Evolutionary conservation across 2,329 filamentous ascomycete species (phyloP).

Genomic region (Colletotrichum sp.): DNA sequence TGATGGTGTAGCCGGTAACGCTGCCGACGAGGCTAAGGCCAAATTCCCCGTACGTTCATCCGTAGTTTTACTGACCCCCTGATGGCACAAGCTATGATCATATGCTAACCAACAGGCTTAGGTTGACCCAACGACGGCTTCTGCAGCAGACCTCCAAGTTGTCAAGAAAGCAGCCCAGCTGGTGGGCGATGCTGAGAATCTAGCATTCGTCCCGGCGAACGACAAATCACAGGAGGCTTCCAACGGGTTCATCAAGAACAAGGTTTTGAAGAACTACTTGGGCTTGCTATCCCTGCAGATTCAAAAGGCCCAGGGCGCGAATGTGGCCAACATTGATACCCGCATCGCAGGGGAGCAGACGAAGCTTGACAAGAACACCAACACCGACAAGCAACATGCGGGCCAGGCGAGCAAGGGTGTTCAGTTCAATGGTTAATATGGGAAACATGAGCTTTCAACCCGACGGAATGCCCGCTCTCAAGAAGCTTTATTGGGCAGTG

Average conservation of each 20-base stretch:
- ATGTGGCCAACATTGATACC: slow-evolving; percentile 45
- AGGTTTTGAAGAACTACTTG: slow-evolving; percentile 61
- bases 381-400: slow-evolving; percentile 35
- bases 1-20: slow-evolving; percentile 55
- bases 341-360: slow-evolving; percentile 38
- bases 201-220: not conserved
- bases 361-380: slow-evolving; percentile 59
- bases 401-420: slow-evolving; percentile 39
- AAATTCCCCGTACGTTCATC: slow-evolving; percentile 52
- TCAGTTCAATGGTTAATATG: slow-evolving; percentile 28
- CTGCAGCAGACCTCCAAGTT: not conserved
- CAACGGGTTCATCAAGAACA: slow-evolving; percentile 54
- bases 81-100: not conserved
- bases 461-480: not conserved
- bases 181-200: not conserved
- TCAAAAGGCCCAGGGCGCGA: slow-evolving; percentile 51
- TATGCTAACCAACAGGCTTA: not conserved
- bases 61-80: not conserved
- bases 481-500: not conserved
- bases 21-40: slow-evolving; percentile 56
- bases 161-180: not conserved
- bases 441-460: not conserved
- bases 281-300: slow-evolving; percentile 53
- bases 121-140: not conserved
- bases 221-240: not conserved